These are phyloP conservation scores for Crithidia bombi DNA, from an alignment of 208 protist genomes.

Conservation along the genomic window DNA sequence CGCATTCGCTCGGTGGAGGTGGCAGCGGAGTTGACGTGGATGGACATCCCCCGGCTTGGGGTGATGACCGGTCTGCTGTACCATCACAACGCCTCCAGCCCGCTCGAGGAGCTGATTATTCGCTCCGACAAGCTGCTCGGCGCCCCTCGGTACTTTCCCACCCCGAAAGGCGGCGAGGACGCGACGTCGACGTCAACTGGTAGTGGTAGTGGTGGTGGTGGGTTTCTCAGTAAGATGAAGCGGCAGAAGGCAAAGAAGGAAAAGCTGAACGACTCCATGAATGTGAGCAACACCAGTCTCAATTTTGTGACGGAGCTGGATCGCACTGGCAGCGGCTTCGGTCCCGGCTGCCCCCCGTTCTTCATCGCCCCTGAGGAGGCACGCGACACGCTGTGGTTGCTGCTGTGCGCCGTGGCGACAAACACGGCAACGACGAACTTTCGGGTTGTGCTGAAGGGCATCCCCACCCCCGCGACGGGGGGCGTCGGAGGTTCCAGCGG, in stretches of 20 bases:
- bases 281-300: slow-evolving; percentile 26
- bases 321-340: slow-evolving; percentile 31
- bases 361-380: slow-evolving; percentile 59
- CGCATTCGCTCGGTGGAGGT: slow-evolving; percentile 51
- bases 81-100: slow-evolving; percentile 37
- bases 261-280: not conserved
- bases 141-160: not conserved
- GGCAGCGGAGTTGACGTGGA: slow-evolving; percentile 37
- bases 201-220: not conserved
- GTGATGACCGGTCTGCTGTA: slow-evolving; percentile 66
- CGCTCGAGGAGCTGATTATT: slow-evolving; percentile 48
- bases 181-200: slow-evolving; percentile 2
- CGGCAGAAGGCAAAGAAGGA: slow-evolving; percentile 10
- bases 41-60: slow-evolving; percentile 69
- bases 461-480: slow-evolving; percentile 15
- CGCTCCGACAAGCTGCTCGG: slow-evolving; percentile 50
- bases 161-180: not conserved
- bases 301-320: slow-evolving; percentile 44
- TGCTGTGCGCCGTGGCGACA: slow-evolving; percentile 54
- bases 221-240: slow-evolving; percentile 8
- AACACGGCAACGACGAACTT: slow-evolving; percentile 33
- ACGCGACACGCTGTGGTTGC: slow-evolving; percentile 62
- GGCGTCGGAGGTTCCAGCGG: not conserved
- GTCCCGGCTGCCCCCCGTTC: slow-evolving; percentile 43
- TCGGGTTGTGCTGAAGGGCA: slow-evolving; percentile 30